Conservation (phyloP, 2,329 filamentous ascomycete species). For the Ascochyta koolunga region DNA sequence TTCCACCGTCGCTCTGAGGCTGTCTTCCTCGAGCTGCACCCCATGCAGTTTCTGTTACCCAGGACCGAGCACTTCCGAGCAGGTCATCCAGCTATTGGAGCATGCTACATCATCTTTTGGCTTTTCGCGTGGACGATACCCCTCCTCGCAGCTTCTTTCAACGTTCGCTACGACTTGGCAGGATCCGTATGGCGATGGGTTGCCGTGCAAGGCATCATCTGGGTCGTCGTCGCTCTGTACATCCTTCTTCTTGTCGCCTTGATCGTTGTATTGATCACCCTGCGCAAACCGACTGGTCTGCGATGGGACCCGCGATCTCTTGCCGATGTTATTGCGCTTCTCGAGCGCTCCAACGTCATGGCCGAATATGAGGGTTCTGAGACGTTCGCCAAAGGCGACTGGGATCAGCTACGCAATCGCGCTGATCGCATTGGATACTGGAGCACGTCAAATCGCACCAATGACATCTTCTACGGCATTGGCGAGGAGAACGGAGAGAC, state of each 20-base stretch:
- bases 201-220: conserved; percentile 76
- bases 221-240: conserved; percentile 78
- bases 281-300: conserved; percentile 73
- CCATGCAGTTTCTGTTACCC: conserved; percentile 71
- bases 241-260: conserved; percentile 66
- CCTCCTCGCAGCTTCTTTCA: conserved; percentile 78
- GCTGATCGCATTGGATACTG: conserved; percentile 85
- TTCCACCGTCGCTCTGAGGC: conserved; percentile 64
- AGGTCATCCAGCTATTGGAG: conserved; percentile 70
- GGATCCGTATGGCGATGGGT: conserved; percentile 77
- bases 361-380: conserved; percentile 74
- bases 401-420: conserved; percentile 61
- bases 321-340: conserved; percentile 78
- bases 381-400: conserved; percentile 60
- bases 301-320: conserved; percentile 85
- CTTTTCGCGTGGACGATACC: conserved; percentile 80
- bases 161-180: conserved; percentile 64
- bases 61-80: conserved; percentile 70
- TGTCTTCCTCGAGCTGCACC: conserved; percentile 66
- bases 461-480: conserved; percentile 77
- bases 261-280: conserved; percentile 66
- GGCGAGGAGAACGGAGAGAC: conserved; percentile 66
- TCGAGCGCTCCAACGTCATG: conserved; percentile 80
- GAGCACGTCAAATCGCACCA: conserved; percentile 69
- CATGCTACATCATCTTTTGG: conserved; percentile 75